Evolutionary conservation across 2,329 filamentous ascomycete genomes (phyloP).

Genomic region (Aspergillus felis): DNA sequence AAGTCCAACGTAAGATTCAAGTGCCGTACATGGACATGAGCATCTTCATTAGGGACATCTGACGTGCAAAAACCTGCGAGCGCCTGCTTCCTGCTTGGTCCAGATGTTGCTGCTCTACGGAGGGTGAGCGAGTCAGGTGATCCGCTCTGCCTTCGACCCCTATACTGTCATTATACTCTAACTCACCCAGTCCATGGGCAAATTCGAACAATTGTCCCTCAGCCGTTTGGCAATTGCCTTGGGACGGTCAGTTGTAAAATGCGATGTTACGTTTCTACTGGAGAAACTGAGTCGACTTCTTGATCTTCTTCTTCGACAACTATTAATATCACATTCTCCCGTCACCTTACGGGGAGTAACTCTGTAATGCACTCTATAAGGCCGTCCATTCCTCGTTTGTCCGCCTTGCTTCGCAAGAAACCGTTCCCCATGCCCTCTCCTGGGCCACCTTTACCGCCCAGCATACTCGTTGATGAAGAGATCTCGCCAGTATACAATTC

Average conservation of each 20-base stretch:
- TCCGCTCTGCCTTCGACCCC: too few relatives aligned
- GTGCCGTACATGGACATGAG: not conserved
- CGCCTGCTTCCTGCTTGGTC: too few relatives aligned
- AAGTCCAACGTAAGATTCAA: not conserved
- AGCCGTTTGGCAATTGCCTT: too few relatives aligned
- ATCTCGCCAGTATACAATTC: conserved; percentile 33
- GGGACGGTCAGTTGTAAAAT: too few relatives aligned
- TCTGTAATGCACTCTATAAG: conserved; percentile 22
- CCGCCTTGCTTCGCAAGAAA: conserved; percentile 22
- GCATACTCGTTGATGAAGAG: conserved; percentile 39
- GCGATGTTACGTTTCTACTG: too few relatives aligned
- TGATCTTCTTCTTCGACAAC: conserved; percentile 12
- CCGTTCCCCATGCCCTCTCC: conserved; percentile 22
- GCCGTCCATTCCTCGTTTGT: conserved; percentile 14
- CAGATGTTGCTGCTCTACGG: too few relatives aligned
- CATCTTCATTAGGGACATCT: not conserved
- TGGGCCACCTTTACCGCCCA: conserved; percentile 19
- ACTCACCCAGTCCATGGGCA: too few relatives aligned
- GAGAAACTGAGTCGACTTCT: not conserved
- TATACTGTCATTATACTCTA: too few relatives aligned
- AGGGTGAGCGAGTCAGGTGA: too few relatives aligned
- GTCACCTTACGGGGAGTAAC: conserved; percentile 10
- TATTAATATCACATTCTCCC: conserved; percentile 14
- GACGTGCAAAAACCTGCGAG: too few relatives aligned
- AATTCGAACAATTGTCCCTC: too few relatives aligned